Conservation (phyloP, 257 asterid genomes). For the Haberlea rhodopensis region DNA sequence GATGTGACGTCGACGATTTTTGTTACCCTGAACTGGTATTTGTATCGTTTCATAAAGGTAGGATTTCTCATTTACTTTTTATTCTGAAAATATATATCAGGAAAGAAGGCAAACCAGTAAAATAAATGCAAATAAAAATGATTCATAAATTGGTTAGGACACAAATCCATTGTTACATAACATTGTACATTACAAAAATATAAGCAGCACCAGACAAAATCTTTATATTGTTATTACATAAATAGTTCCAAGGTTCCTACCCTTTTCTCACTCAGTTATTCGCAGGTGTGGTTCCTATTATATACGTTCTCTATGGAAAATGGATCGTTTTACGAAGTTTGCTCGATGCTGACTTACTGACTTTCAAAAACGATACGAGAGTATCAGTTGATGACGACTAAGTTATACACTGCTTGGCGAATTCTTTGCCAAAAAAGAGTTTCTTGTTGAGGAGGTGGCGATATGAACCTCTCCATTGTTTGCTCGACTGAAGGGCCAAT, state of each 20-base stretch:
- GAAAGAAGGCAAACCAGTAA: too few relatives aligned
- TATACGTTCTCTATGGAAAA: not conserved
- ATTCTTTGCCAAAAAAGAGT: slow-evolving; percentile 43
- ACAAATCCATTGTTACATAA: too few relatives aligned
- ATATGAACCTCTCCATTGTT: slow-evolving; percentile 41
- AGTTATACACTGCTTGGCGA: slow-evolving; percentile 32
- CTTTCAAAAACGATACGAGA: slow-evolving; percentile 26
- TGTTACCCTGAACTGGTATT: too few relatives aligned
- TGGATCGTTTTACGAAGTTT: slow-evolving; percentile 15
- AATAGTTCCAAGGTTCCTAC: not conserved
- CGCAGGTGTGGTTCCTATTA: slow-evolving; percentile 7
- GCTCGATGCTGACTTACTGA: slow-evolving; percentile 23
- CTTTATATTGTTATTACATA: too few relatives aligned
- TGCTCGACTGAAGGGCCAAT: slow-evolving; percentile 55
- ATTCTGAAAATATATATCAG: too few relatives aligned
- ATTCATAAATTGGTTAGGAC: too few relatives aligned
- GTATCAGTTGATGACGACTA: slow-evolving; percentile 22
- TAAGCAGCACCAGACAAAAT: too few relatives aligned
- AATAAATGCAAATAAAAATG: too few relatives aligned
- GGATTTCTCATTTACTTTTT: too few relatives aligned
- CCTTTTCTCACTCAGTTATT: not conserved
- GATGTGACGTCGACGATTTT: too few relatives aligned
- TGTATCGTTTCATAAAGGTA: too few relatives aligned
- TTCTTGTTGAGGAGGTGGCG: slow-evolving; percentile 37
- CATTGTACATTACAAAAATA: too few relatives aligned